Evolutionary conservation across 1,284 basidiomycete species (phyloP).

Genomic region (Ceratobasidium papillatum): DNA sequence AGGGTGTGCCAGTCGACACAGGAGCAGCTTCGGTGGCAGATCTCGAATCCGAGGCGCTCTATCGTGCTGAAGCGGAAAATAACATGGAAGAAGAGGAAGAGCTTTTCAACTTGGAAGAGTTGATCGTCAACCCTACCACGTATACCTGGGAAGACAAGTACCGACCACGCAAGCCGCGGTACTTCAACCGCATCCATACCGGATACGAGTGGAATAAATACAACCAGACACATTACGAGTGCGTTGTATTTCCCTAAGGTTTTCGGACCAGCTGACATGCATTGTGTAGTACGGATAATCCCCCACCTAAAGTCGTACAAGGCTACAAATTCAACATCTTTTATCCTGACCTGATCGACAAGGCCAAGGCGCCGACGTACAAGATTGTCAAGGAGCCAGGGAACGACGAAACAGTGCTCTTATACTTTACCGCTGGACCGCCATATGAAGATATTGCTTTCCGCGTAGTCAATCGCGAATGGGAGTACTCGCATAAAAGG

Average conservation of each 20-base stretch:
- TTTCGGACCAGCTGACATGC: neutral
- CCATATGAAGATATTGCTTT: constrained; percentile 99
- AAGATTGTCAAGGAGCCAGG: constrained; percentile 90
- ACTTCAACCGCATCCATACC: constrained; percentile 99
- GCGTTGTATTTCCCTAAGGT: constrained; percentile 52
- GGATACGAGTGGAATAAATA: constrained; percentile 99
- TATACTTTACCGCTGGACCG: constrained; percentile 95
- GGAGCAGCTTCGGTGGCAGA: constrained; percentile 62
- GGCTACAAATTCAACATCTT: constrained; percentile 99
- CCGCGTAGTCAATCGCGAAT: constrained; percentile 95
- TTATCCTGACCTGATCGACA: constrained; percentile 97
- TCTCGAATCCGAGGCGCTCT: constrained; percentile 83
- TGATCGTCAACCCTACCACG: constrained; percentile 77
- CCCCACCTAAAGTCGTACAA: constrained; percentile 96
- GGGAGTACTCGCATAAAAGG: constrained; percentile 98
- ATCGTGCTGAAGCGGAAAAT: constrained; percentile 86
- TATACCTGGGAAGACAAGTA: constrained; percentile 99
- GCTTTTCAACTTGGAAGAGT: constrained; percentile 89
- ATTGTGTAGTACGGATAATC: constrained; percentile 84
- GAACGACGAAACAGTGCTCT: constrained; percentile 92
- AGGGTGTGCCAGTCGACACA: constrained; percentile 65
- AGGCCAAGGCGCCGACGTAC: constrained; percentile 94
- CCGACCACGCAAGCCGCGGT: constrained; percentile 96
- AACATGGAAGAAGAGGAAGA: constrained; percentile 97
- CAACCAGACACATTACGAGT: constrained; percentile 99